Percentiles rank a stretch among this genome's conserved stretches.
Conservation (phyloP, 805 yeast genomes). For the Metschnikowia koreensis region DNA sequence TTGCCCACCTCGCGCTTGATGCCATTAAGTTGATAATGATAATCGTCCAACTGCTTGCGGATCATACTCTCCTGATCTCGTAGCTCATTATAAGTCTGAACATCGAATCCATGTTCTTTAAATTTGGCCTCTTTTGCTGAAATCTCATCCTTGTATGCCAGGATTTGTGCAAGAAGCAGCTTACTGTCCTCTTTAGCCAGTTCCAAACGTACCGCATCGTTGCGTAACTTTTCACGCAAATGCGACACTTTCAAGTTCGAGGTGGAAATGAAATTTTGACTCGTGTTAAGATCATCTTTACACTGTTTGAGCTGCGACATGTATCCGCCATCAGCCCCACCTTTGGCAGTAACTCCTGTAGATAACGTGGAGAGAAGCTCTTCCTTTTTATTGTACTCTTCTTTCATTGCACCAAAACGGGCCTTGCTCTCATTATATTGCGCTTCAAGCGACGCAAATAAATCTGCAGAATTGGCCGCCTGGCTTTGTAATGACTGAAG, state of each 20-base stretch:
- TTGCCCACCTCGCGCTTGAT: constrained; percentile 65
- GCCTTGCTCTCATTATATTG: constrained; percentile 46
- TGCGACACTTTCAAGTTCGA: constrained; percentile 57
- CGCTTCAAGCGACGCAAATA: constrained; percentile 41
- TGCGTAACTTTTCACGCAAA: constrained; percentile 49
- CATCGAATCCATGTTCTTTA: constrained; percentile 56
- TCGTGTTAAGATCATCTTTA: constrained; percentile 52
- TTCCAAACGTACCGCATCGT: constrained; percentile 47
- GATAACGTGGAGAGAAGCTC: constrained; percentile 78
- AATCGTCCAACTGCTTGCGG: constrained; percentile 19
- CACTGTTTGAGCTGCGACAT: constrained; percentile 64
- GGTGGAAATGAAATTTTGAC: constrained; percentile 57
- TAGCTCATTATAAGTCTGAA: constrained; percentile 42
- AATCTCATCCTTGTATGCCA: constrained; percentile 38
- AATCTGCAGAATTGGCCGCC: constrained; percentile 34
- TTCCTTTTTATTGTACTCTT: constrained; percentile 56
- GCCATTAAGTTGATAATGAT: constrained; percentile 50
- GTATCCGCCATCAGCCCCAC: constrained; percentile 74
- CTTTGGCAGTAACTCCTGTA: constrained; percentile 87
- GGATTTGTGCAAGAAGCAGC: constrained; percentile 42
- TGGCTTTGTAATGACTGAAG: constrained; percentile 34
- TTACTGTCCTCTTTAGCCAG: constrained; percentile 54
- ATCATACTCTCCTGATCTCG: constrained; percentile 41
- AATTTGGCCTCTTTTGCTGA: constrained; percentile 42
- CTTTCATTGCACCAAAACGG: constrained; percentile 45